Base-by-base conservation (phyloP, 2,329 filamentous ascomycete species). In the Pestalotiopsis sp. region DNA sequence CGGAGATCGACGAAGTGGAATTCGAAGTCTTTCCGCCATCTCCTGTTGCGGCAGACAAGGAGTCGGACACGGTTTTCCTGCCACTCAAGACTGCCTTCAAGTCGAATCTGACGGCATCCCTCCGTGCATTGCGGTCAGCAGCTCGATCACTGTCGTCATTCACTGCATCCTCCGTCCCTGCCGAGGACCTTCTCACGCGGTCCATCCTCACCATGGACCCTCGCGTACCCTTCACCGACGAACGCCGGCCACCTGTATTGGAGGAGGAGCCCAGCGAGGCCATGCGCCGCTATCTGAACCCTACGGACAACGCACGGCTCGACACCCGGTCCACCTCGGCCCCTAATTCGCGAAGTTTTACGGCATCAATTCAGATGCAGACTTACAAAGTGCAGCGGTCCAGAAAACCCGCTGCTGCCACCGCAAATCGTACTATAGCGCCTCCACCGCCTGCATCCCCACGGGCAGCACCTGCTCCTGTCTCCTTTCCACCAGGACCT, bases 331-430 rank as follows among this genome's bases (percentile, higher is more conserved):
- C 72, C 17, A 70, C 27, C 36, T 59, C 62, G 20, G 52, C 73
- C 3, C 68, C 78, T 23, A 70, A 75, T 38, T 69, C 81, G 67
- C 79, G 82, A 69, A 81, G 81, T 66, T 91, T 87, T 74, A 90
- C 89, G 14, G 89, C 90, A 31, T 91, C 90, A 1, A 92, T 92
- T 69, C 90, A 92, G 76, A 91, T 92, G 90, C 89, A 91, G 75
- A 92, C 90, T 0, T 92, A 92, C 82, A 89, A 89, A 75, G 84
- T 89, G 41, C 85, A 85, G 74, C 84, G 84, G 45, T 85, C 84
- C 36, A 83, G 81, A 70, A 81, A 80, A 65, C 73, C 78, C 52
- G n/a, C 73, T 65, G 69, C 77, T 45, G 71, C 76, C 68, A 65
- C 73, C 65, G 20, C 73, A 68, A 66, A 76, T 71, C 69, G 75